Conservation (phyloP, 768 basidiomycete genomes). For the Pleurotus pulmonarius region DNA sequence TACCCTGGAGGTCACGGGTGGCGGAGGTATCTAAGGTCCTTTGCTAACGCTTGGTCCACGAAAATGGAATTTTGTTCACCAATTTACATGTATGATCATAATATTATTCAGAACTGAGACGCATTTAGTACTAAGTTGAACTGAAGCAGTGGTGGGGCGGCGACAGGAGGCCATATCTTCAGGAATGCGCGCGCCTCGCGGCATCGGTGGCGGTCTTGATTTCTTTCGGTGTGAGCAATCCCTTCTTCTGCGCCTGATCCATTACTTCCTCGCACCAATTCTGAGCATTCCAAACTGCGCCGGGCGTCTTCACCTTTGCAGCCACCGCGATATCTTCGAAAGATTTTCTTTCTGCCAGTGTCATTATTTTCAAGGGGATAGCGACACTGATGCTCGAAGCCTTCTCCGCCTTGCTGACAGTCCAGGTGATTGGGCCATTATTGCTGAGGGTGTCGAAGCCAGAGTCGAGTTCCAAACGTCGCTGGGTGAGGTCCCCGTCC, state of each 20-base stretch:
- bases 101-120: not conserved
- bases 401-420: not conserved
- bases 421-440: not conserved
- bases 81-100: not conserved
- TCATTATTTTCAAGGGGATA: not conserved
- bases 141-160: not conserved
- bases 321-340: not conserved
- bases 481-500: not conserved
- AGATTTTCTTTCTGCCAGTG: not conserved
- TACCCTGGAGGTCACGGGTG: constrained; percentile 82
- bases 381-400: not conserved
- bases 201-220: not conserved
- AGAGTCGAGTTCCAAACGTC: not conserved
- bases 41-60: not conserved
- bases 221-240: not conserved
- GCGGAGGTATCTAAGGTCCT: constrained; percentile 65
- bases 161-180: not conserved
- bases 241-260: not conserved
- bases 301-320: not conserved
- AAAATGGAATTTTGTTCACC: not conserved
- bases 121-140: not conserved
- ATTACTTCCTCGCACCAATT: not conserved
- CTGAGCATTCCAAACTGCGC: not conserved
- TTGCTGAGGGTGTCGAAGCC: not conserved
- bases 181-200: not conserved